These are phyloP conservation scores for Aquilaria yunnanensis DNA, from an alignment of 345 rosid genomes.

Conservation along the genomic window DNA sequence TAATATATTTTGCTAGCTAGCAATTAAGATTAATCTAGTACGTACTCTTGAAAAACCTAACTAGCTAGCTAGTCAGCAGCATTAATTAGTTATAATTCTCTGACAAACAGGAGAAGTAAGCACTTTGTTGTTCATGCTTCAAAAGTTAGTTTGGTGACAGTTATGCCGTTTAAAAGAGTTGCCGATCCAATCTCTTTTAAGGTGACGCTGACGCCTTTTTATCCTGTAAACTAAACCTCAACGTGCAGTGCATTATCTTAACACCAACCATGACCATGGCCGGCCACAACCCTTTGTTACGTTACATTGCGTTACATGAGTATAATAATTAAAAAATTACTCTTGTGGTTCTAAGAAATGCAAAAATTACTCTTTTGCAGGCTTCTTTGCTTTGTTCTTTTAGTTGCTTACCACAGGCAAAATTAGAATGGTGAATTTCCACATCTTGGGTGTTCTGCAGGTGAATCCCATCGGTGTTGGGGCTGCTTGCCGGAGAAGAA, in stretches of 20 bases:
- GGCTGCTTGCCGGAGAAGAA: conserved; percentile 62
- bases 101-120: conserved; percentile 10
- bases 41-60: no score
- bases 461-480: conserved; percentile 92
- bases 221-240: conserved; percentile 10
- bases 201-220: conserved; percentile 15
- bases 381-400: background rate
- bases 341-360: background rate
- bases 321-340: no score
- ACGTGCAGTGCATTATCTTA: conserved; percentile 45
- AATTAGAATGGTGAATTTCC: conserved; percentile 65
- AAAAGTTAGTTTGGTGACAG: conserved; percentile 44
- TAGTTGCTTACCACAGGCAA: conserved; percentile 53
- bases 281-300: no score
- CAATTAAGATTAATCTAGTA: no score
- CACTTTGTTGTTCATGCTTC: conserved; percentile 29
- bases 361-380: no score
- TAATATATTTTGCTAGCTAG: no score
- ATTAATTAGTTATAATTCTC: background rate
- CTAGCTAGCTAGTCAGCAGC: no score
- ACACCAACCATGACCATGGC: background rate
- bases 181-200: conserved; percentile 14
- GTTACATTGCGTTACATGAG: no score
- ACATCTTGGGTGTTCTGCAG: conserved; percentile 74
- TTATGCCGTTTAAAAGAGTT: conserved; percentile 21